Evolutionary conservation across 2,329 filamentous ascomycete species (phyloP).

Genomic region (Cercospora nicotianae): DNA sequence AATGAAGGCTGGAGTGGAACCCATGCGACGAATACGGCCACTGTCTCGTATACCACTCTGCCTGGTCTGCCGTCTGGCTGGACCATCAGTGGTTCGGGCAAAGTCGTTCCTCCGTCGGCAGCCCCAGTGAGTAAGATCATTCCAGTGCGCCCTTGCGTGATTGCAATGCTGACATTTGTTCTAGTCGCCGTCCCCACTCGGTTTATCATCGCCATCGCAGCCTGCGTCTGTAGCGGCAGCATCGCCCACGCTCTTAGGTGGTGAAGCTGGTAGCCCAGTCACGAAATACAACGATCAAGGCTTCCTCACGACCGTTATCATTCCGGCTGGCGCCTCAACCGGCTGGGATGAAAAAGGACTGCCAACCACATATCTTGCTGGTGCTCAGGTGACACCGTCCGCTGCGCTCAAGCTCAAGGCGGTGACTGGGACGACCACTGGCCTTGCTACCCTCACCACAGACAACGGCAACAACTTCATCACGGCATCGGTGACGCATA

Average conservation of each 20-base stretch:
- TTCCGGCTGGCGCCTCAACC: slow-evolving; percentile 42
- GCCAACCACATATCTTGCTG: slow-evolving; percentile 41
- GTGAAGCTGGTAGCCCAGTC: slow-evolving; percentile 44
- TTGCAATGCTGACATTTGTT: slow-evolving; percentile 29
- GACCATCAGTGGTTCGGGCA: slow-evolving; percentile 75
- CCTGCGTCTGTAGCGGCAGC: slow-evolving; percentile 47
- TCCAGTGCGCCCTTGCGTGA: slow-evolving; percentile 32
- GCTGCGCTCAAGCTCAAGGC: slow-evolving; percentile 18
- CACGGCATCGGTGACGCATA: slow-evolving; percentile 19
- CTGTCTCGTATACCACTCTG: slow-evolving; percentile 47
- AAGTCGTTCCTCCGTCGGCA: slow-evolving; percentile 72
- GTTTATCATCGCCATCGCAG: slow-evolving; percentile 54
- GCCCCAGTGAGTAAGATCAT: slow-evolving; percentile 63
- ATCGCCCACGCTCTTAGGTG: slow-evolving; percentile 42
- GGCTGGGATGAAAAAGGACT: slow-evolving; percentile 51
- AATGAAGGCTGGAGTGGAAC: slow-evolving; percentile 66
- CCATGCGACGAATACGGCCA: slow-evolving; percentile 46
- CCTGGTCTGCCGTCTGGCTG: slow-evolving; percentile 73
- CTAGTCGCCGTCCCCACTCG: slow-evolving; percentile 49
- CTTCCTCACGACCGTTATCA: slow-evolving; percentile 51
- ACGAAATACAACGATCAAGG: slow-evolving; percentile 52
- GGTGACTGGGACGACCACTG: slow-evolving; percentile 12
- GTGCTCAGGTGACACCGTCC: slow-evolving; percentile 15
- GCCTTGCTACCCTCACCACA: slow-evolving; percentile 21
- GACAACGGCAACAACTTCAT: slow-evolving; percentile 21